A percentile compares a stretch with the other conserved stretches of the same genome.
These are phyloP conservation scores for Pachysandra terminalis DNA, from an alignment of 164 flowering plant genomes.

Conservation along the genomic window DNA sequence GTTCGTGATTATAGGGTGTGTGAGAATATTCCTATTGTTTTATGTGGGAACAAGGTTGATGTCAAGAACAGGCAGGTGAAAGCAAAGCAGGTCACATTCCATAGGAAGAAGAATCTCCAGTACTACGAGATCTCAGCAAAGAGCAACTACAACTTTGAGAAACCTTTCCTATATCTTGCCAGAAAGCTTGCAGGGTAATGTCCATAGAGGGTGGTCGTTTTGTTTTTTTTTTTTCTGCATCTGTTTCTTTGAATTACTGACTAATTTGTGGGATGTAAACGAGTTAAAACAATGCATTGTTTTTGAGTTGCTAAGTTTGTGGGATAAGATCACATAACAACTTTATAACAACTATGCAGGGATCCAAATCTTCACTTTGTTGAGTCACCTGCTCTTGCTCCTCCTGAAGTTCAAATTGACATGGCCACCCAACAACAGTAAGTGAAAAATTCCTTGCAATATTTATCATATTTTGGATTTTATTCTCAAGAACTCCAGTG, in stretches of 20 bases:
- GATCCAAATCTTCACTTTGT: conserved; percentile 63
- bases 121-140: conserved; percentile 88
- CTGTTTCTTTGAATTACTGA: no score
- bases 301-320: no score
- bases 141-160: conserved; percentile 85
- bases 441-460: background rate
- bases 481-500: no score
- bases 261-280: no score
- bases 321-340: no score
- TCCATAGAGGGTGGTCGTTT: no score
- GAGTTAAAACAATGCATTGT: no score
- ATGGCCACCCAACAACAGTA: conserved; percentile 51
- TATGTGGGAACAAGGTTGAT: conserved; percentile 92
- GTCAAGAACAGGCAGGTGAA: conserved; percentile 92
- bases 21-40: conserved; percentile 83
- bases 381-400: conserved; percentile 65
- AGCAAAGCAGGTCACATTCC: conserved; percentile 89
- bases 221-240: no score
- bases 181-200: conserved; percentile 81
- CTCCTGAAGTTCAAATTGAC: conserved; percentile 66
- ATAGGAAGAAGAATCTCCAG: conserved; percentile 79
- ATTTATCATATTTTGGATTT: background rate
- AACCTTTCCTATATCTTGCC: conserved; percentile 80
- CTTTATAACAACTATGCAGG: conserved; percentile 19
- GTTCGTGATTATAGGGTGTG: conserved; percentile 44